Percentiles rank a stretch among this genome's conserved stretches.
Conservation (phyloP, 2,329 filamentous ascomycete genomes). For the Thermoascus crustaceus region DNA sequence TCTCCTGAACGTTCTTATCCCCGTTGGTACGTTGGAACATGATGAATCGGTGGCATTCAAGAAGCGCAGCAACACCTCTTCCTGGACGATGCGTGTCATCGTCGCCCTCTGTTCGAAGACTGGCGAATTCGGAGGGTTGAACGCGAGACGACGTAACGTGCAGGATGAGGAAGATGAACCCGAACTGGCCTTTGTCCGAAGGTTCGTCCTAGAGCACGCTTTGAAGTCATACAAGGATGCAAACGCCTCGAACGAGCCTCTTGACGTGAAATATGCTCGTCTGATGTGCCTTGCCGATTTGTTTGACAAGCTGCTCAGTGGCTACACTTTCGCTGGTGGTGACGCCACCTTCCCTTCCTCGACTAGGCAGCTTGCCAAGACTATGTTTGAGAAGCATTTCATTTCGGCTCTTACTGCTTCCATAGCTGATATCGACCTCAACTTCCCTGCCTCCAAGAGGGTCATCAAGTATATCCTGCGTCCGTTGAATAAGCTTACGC, state of each 20-base stretch:
- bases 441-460: slow-evolving; percentile 85
- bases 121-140: slow-evolving; percentile 61
- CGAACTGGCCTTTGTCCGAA: slow-evolving; percentile 75
- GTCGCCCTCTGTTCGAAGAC: slow-evolving; percentile 85
- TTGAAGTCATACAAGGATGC: slow-evolving; percentile 89
- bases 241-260: slow-evolving; percentile 64
- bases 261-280: slow-evolving; percentile 79
- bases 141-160: slow-evolving; percentile 45
- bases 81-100: slow-evolving; percentile 76
- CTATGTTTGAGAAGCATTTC: slow-evolving; percentile 99
- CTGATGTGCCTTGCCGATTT: slow-evolving; percentile 83
- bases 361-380: slow-evolving; percentile 74
- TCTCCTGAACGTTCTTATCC: slow-evolving; percentile 70
- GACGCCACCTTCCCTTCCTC: slow-evolving; percentile 46
- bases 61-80: slow-evolving; percentile 77
- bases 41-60: slow-evolving; percentile 68
- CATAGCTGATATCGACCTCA: slow-evolving; percentile 90
- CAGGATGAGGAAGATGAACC: slow-evolving; percentile 34
- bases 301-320: slow-evolving; percentile 85
- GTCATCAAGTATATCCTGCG: slow-evolving; percentile 94
- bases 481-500: slow-evolving; percentile 77
- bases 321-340: slow-evolving; percentile 58
- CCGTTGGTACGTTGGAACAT: slow-evolving; percentile 57
- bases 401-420: slow-evolving; percentile 81
- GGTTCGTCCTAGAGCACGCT: slow-evolving; percentile 89